These are phyloP conservation scores for Colletotrichum higginsianum DNA, from an alignment of 2,329 filamentous ascomycete species.

Conservation along the genomic window DNA sequence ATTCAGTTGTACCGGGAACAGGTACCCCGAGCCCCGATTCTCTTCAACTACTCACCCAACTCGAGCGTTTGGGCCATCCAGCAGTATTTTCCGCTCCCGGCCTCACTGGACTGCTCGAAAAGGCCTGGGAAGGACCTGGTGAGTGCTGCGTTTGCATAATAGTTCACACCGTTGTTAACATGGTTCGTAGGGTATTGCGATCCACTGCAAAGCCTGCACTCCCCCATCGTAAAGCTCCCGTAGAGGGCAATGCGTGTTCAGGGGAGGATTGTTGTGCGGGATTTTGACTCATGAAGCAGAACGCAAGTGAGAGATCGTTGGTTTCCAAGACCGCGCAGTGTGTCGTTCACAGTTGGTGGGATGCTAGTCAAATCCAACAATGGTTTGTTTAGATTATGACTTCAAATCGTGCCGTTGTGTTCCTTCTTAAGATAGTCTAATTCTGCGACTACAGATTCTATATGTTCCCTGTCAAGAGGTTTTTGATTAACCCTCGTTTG, in stretches of 20 bases:
- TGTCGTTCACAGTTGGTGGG: no score
- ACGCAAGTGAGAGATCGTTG: no score
- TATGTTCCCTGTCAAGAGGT: no score
- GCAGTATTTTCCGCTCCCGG: constrained; percentile 31
- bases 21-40: constrained; percentile 24
- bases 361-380: no score
- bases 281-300: no score
- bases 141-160: not conserved
- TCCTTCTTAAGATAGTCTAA: no score
- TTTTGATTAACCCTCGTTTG: no score
- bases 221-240: not conserved
- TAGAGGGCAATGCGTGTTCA: no score
- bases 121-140: constrained; percentile 25
- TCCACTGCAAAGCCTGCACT: constrained; percentile 25
- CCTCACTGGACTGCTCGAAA: constrained; percentile 10
- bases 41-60: constrained; percentile 37
- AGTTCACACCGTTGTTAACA: not conserved
- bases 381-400: no score
- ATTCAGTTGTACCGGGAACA: constrained; percentile 34
- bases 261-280: not conserved
- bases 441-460: no score
- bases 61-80: constrained; percentile 34
- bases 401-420: no score
- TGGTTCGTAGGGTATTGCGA: constrained; percentile 21
- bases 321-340: no score